Conservation (phyloP, 2,329 filamentous ascomycete genomes). For the Rhexocercosporidium sp. region DNA sequence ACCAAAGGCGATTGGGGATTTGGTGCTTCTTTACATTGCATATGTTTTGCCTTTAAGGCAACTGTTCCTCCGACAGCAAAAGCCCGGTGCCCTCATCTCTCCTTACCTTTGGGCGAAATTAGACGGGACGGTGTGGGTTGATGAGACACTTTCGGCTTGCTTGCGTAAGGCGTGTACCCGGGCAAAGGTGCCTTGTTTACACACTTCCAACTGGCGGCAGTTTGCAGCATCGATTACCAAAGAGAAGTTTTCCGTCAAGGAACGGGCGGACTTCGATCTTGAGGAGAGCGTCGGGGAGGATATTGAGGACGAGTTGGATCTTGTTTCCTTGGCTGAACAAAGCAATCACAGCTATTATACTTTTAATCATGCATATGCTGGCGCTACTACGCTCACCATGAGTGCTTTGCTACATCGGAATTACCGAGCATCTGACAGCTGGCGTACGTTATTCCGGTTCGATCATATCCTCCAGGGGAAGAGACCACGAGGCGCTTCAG, state of each 20-base stretch:
- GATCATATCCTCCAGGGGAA: slow-evolving; percentile 19
- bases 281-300: slow-evolving; percentile 6
- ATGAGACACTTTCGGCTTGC: not conserved
- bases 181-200: not conserved
- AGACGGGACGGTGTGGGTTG: no score
- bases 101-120: no score
- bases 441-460: slow-evolving; percentile 20
- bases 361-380: slow-evolving; percentile 25
- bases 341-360: slow-evolving; percentile 24
- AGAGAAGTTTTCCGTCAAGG: no score
- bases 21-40: no score
- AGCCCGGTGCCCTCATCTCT: no score
- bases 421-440: slow-evolving; percentile 18
- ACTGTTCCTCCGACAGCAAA: no score
- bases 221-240: no score
- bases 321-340: slow-evolving; percentile 21
- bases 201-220: not conserved
- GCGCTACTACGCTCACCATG: slow-evolving; percentile 20
- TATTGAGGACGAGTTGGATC: slow-evolving; percentile 21
- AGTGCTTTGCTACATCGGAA: slow-evolving; percentile 20
- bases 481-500: slow-evolving; percentile 3
- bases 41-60: no score
- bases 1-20: no score
- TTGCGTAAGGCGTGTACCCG: not conserved
- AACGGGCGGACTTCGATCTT: not conserved